Evolutionary conservation across 2,329 filamentous ascomycete species (phyloP), one percentile per base, ranked within the genome.

Genomic region (Ophiosphaerella korrae): DNA sequence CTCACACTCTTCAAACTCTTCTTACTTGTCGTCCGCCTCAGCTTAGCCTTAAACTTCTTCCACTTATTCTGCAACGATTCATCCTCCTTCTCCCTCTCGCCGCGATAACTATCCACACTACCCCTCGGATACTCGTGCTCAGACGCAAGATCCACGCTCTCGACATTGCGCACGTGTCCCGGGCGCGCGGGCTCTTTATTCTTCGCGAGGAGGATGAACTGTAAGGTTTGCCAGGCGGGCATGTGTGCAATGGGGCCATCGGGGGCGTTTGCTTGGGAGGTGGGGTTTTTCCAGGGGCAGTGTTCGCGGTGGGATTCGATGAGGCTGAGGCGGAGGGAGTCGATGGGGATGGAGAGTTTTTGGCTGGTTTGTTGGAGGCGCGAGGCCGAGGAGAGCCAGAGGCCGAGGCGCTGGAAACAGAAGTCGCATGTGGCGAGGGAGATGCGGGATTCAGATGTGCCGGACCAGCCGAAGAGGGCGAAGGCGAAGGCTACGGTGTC

Each of bases 361-460:
- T 59, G 49, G 54, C 63, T 67, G 64, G 71, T 73, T 35, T 71
- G 65, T 34, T 65, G 62, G n/a, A 72, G 48, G 7, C 66, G 64
- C 6, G 62, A 48, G 34, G 64, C 62, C 0, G 61, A 59, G 72
- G 96, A 97, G 79, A 99, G 88, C 94, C 94, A 99, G 2, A 99
- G 80, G 0, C 94, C 94, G 0, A 97, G 80, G 1, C 92, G 86
- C 52, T 94, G 86, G 66, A 96, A 89, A 70, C 94, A 99, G 16
- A 90, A 89, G 51, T 88, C 83, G 72, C 94, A 99, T 4, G 86
- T 86, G 5, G 89, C 87, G 13, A 93, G 84, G 53, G 90, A 88
- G 35, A 87, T 85, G 18, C 88, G 84, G 1, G 84, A 76, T 48
- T 68, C 86, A 73, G 64, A 85, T 75, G 68, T 80, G 75, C 76